These are phyloP conservation scores for Ophidiomyces ophidiicola DNA, from an alignment of 2,329 filamentous ascomycete genomes.

Conservation along the genomic window DNA sequence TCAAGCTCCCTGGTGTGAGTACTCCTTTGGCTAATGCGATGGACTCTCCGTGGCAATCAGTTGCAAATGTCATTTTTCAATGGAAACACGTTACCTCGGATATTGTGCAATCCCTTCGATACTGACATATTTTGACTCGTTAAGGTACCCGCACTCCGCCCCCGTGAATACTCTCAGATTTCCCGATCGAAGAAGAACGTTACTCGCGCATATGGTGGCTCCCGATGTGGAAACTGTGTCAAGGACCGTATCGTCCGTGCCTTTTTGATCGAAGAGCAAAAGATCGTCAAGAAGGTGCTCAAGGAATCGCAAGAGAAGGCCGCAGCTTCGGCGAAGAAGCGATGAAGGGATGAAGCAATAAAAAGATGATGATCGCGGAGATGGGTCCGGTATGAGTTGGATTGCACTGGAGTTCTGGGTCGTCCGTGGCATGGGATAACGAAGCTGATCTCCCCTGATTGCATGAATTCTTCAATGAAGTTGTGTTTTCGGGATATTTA, in stretches of 20 bases:
- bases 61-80: constrained; percentile 1
- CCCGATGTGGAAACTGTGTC: constrained; percentile 96
- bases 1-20: constrained; percentile 97
- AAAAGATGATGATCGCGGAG: constrained; percentile 2
- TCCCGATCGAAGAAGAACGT: constrained; percentile 99
- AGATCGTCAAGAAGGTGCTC: constrained; percentile 99
- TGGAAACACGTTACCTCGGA: too few species aligned
- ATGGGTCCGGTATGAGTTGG: constrained; percentile 12
- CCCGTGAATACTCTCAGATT: constrained; percentile 93
- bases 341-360: constrained; percentile 26
- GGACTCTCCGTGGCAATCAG: background rate
- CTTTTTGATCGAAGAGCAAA: constrained; percentile 99
- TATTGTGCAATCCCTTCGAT: too few species aligned
- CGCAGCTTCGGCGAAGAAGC: constrained; percentile 27
- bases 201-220: constrained; percentile 95
- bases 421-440: constrained; percentile 9
- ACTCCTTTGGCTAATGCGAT: constrained; percentile 17
- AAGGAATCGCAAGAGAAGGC: constrained; percentile 82
- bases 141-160: constrained; percentile 89
- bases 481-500: constrained; percentile 8
- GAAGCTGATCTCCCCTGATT: constrained; percentile 10
- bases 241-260: constrained; percentile 95
- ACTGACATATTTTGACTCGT: constrained; percentile 2
- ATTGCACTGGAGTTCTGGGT: constrained; percentile 15
- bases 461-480: constrained; percentile 10